Base-by-base conservation (phyloP, 2,329 filamentous ascomycete species). In the Venturia oleaginea region DNA sequence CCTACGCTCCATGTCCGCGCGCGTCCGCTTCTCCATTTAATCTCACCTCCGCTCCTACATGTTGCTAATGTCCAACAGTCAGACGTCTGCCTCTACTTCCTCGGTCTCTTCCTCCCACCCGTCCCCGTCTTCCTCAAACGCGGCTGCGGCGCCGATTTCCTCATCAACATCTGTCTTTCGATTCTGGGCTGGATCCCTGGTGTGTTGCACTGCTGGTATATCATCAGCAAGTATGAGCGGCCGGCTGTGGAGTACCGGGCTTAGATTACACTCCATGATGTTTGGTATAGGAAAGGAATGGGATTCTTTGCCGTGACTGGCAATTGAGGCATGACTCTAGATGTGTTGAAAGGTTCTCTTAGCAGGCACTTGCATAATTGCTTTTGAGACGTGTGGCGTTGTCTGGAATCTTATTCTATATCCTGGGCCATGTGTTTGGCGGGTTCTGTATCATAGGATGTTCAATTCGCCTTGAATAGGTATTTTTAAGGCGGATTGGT, bases 121-220 rank as follows among this genome's bases (percentile, higher is more conserved):
- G 64, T 78, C 1, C 72, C 76, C 7, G 76, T 78, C 24, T 74
- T 77, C 64, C 65, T 78, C 22, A 73, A 74, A 63, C 70, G 71
- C 3, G 76, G 75, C 38, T 78, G 76, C 63, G 70, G 70, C 32
- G 71, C 70, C 7, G 76, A 78, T 59, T 68, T 79, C 30, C 64
- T 76, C 24, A 78, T 78, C 67, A 78, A 78, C 66, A 74, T 79
- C 48, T 67, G 67, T 15, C 67, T 79, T 11, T 70, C 67, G 13
- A 69, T 75, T 19, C 67, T 78, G 6, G 77, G 75, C 13, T 75
- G 72, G 70, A 68, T 72, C 11, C 70, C 69, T 4, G 72, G 71
- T 19, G 69, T 74, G 0, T 66, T 74, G 10, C 72, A 65, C 37
- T 19, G 61, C 15, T 65, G 64, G 64, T 65, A 65, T 57, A 65